Evolutionary conservation across 768 basidiomycete species (phyloP).

Genomic region (Cystobasidium onofrii): DNA sequence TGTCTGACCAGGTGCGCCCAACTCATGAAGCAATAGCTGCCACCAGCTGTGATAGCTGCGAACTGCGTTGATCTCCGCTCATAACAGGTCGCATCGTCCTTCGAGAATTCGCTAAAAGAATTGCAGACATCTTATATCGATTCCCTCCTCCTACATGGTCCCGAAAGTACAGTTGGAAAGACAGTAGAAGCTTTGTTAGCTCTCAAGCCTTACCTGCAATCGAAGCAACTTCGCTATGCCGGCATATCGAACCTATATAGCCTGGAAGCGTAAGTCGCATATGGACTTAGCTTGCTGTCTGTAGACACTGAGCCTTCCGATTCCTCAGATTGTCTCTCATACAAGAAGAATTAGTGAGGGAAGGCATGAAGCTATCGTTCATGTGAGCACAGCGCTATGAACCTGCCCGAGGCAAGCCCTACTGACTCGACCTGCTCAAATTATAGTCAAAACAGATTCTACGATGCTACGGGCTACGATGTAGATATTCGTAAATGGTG

Average conservation of each 20-base stretch:
- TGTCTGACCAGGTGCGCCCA: constrained; percentile 22
- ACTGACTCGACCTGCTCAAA: background rate
- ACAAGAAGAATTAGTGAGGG: constrained; percentile 56
- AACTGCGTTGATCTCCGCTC: constrained; percentile 45
- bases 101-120: constrained; percentile 59
- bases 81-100: constrained; percentile 59
- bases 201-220: constrained; percentile 58
- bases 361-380: constrained; percentile 54
- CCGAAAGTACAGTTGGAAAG: constrained; percentile 53
- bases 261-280: background rate
- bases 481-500: constrained; percentile 60
- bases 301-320: background rate
- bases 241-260: constrained; percentile 22
- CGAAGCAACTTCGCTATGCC: constrained; percentile 58
- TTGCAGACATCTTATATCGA: constrained; percentile 67
- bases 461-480: constrained; percentile 71
- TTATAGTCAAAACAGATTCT: constrained; percentile 62
- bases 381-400: constrained; percentile 49
- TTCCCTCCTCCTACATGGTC: constrained; percentile 70
- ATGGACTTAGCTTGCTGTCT: no score
- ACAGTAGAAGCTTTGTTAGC: constrained; percentile 64
- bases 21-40: background rate
- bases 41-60: background rate
- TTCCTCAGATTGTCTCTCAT: constrained; percentile 25
- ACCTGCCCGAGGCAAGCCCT: background rate